Conservation (phyloP, 169 alveolate genomes). For the Eimeria brunetti region DNA sequence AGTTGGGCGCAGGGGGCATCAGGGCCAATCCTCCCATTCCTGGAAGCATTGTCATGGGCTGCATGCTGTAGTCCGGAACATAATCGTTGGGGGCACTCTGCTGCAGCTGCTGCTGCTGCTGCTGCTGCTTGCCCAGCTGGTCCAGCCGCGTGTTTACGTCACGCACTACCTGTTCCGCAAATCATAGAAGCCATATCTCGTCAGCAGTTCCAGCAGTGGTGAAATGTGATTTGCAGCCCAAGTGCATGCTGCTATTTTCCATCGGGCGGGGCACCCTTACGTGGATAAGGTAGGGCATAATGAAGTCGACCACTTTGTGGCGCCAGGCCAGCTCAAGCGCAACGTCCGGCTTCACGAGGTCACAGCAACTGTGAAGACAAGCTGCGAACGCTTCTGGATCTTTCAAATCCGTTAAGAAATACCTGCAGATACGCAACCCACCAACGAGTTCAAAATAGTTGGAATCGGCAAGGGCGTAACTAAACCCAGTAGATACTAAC, state of each 20-base stretch:
- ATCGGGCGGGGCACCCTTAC: slow-evolving; percentile 47
- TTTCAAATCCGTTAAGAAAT: slow-evolving; percentile 49
- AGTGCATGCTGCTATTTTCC: background rate
- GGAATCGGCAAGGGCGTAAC: background rate
- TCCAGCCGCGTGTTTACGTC: slow-evolving; percentile 89
- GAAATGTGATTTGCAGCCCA: background rate
- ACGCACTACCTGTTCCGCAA: slow-evolving; percentile 83
- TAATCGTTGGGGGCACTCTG: slow-evolving; percentile 89
- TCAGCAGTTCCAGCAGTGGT: slow-evolving; percentile 1
- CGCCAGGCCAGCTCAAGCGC: slow-evolving; percentile 99
- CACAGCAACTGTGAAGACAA: slow-evolving; percentile 98
- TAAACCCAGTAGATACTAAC: background rate
- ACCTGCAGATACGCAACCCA: background rate
- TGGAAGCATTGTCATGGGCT: slow-evolving; percentile 68
- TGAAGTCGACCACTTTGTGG: slow-evolving; percentile 95
- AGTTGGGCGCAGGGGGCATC: slow-evolving; percentile 74
- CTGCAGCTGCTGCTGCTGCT: slow-evolving; percentile 90
- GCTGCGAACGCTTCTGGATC: slow-evolving; percentile 94
- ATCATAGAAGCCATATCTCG: background rate
- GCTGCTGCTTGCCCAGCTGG: slow-evolving; percentile 88
- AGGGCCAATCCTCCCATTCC: slow-evolving; percentile 82
- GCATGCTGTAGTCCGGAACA: slow-evolving; percentile 83
- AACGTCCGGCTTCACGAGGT: slow-evolving; percentile 97
- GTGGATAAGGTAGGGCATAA: slow-evolving; percentile 98
- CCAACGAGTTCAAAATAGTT: background rate